Evolutionary conservation across 2,329 filamentous ascomycete species (phyloP).

Genomic region (Epichloe typhina): DNA sequence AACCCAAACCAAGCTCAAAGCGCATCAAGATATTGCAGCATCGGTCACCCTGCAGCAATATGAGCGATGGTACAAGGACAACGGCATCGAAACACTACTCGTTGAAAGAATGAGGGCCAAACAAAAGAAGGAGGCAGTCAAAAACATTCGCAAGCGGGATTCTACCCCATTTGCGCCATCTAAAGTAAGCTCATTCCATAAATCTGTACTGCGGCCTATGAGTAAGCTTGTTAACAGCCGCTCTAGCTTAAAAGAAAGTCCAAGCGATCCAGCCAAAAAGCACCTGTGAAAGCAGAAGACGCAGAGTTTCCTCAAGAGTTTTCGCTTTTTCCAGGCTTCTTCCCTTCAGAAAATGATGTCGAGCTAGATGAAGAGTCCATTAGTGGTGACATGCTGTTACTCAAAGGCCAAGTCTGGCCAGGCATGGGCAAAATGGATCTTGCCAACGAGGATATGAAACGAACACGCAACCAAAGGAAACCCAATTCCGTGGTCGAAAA

Average conservation of each 20-base stretch:
- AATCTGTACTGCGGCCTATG: no score
- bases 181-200: slow-evolving; percentile 10
- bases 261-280: slow-evolving; percentile 13
- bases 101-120: slow-evolving; percentile 68
- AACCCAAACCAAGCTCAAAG: slow-evolving; percentile 66
- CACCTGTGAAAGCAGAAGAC: slow-evolving; percentile 17
- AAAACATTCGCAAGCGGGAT: slow-evolving; percentile 32
- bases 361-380: slow-evolving; percentile 16
- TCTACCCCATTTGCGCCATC: slow-evolving; percentile 7
- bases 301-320: slow-evolving; percentile 14
- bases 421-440: slow-evolving; percentile 77
- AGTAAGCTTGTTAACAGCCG: slow-evolving; percentile 1
- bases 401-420: slow-evolving; percentile 63
- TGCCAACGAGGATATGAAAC: slow-evolving; percentile 58
- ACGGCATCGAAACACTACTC: slow-evolving; percentile 60
- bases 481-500: slow-evolving; percentile 54
- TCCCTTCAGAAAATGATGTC: slow-evolving; percentile 15
- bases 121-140: slow-evolving; percentile 48
- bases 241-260: slow-evolving; percentile 17
- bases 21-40: slow-evolving; percentile 54
- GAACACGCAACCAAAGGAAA: slow-evolving; percentile 68
- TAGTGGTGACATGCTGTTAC: slow-evolving; percentile 21
- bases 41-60: slow-evolving; percentile 51
- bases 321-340: slow-evolving; percentile 16
- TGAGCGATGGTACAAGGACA: slow-evolving; percentile 62